Evolutionary conservation across 257 asterid genomes (phyloP).

Genomic region (Mitragyna speciosa): DNA sequence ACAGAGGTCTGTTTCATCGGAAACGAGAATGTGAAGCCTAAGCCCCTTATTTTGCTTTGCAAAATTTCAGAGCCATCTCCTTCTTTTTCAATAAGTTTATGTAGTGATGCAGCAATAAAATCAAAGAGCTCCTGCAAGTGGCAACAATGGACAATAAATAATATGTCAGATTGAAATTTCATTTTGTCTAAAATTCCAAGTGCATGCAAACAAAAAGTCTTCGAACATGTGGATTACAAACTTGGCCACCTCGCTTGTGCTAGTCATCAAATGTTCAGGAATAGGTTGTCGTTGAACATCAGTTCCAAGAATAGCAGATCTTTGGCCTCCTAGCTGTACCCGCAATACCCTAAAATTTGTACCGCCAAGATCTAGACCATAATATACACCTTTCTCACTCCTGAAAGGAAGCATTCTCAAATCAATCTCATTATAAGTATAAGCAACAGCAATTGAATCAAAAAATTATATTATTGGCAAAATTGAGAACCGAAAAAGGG

Average conservation of each 20-base stretch:
- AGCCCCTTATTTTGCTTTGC: constrained; percentile 41
- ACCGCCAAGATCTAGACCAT: constrained; percentile 70
- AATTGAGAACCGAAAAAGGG: background rate
- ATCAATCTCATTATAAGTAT: background rate
- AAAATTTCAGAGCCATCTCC: constrained; percentile 36
- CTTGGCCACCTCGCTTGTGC: constrained; percentile 57
- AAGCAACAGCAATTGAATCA: background rate
- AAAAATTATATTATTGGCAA: background rate
- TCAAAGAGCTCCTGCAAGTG: constrained; percentile 72
- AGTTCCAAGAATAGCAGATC: constrained; percentile 47
- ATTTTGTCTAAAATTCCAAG: background rate
- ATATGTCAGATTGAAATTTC: background rate
- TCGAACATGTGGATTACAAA: constrained; percentile 9
- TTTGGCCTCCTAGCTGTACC: constrained; percentile 59
- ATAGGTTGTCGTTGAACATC: constrained; percentile 53
- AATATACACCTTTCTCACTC: constrained; percentile 55
- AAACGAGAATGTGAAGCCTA: constrained; percentile 90
- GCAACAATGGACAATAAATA: constrained; percentile 2
- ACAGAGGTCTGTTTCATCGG: constrained; percentile 74
- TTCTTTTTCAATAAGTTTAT: constrained; percentile 59
- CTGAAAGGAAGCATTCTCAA: constrained; percentile 19
- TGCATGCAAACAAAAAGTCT: background rate
- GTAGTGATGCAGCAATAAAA: constrained; percentile 62
- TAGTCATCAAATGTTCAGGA: constrained; percentile 55
- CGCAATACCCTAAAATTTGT: constrained; percentile 68